phyloP scores from a whole-genome alignment of 768 basidiomycete species.

The Paxillus involutus region DNA sequence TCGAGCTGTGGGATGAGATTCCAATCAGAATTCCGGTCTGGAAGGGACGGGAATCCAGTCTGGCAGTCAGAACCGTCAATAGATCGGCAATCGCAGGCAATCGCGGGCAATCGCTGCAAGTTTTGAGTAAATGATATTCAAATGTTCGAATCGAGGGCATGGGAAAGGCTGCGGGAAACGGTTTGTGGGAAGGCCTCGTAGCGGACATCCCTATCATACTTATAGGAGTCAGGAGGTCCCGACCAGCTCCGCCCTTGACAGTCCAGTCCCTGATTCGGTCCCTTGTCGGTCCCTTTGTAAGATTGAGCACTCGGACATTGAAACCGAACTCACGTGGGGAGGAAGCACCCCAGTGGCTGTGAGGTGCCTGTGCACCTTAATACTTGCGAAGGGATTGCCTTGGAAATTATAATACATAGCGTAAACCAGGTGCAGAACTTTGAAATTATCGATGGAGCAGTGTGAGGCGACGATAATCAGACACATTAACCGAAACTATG shows the following conservation, averaged over 20 bases:
- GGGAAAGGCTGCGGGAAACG: no score
- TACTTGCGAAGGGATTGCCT: conserved; percentile 21
- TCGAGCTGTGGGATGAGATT: background rate
- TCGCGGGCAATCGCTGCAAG: background rate
- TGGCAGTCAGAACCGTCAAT: background rate
- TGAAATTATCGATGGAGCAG: conserved; percentile 2
- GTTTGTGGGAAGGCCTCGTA: no score
- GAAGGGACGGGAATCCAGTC: background rate
- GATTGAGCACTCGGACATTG: conserved; percentile 9
- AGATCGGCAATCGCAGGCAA: conserved; percentile 22
- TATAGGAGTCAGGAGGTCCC: no score
- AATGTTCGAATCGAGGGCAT: conserved; percentile 10
- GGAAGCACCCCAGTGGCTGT: conserved; percentile 29
- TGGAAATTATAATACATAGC: conserved; percentile 23
- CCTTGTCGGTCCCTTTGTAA: conserved; percentile 5
- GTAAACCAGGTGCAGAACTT: conserved; percentile 13
- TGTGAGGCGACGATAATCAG: conserved; percentile 17
- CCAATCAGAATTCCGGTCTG: background rate
- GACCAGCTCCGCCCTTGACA: no score
- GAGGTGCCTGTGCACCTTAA: conserved; percentile 27
- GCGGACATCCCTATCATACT: no score
- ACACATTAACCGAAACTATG: conserved; percentile 30
- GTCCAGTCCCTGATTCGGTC: conserved; percentile 14
- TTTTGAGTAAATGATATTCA: conserved; percentile 22
- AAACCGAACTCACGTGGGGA: conserved; percentile 22